Evolutionary conservation across 148 eudicot genomes (phyloP).

Genomic region (Vaccinium myrtillus): DNA sequence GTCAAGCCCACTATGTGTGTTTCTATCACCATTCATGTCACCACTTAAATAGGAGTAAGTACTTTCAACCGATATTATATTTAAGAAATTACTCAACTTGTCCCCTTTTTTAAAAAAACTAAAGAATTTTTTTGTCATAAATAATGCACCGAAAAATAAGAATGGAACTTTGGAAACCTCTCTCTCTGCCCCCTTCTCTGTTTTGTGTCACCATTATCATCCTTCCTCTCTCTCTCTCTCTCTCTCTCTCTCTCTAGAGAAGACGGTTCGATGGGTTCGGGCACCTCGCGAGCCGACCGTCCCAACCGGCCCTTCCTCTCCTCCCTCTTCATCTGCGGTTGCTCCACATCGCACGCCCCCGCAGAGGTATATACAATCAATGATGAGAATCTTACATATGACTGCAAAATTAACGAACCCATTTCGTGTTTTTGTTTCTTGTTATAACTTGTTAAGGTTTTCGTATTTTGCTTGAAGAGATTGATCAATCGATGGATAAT

Average conservation of each 20-base stretch:
- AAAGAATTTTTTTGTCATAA: too few species aligned
- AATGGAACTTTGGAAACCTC: too few species aligned
- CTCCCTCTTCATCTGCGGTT: slow-evolving; percentile 55
- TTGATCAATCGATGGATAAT: slow-evolving; percentile 1
- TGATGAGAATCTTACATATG: neutral
- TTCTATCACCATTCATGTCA: neutral
- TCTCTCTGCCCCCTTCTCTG: neutral
- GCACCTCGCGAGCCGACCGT: slow-evolving; percentile 35
- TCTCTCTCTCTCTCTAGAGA: neutral
- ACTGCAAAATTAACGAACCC: neutral
- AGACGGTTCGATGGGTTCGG: slow-evolving; percentile 48
- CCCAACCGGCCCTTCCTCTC: slow-evolving; percentile 42
- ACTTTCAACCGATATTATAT: neutral
- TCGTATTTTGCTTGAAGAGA: neutral
- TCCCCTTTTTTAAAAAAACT: neutral
- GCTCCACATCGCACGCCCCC: slow-evolving; percentile 34
- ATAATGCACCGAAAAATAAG: too few species aligned
- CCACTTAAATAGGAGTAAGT: neutral
- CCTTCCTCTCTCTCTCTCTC: neutral
- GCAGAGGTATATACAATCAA: slow-evolving; percentile 18
- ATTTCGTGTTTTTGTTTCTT: neutral
- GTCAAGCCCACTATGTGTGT: neutral
- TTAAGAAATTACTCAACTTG: neutral
- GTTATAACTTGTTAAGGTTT: neutral
- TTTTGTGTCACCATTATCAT: neutral